Evolutionary conservation across 2,329 filamentous ascomycete species (phyloP).

Genomic region (Botryotinia calthae): DNA sequence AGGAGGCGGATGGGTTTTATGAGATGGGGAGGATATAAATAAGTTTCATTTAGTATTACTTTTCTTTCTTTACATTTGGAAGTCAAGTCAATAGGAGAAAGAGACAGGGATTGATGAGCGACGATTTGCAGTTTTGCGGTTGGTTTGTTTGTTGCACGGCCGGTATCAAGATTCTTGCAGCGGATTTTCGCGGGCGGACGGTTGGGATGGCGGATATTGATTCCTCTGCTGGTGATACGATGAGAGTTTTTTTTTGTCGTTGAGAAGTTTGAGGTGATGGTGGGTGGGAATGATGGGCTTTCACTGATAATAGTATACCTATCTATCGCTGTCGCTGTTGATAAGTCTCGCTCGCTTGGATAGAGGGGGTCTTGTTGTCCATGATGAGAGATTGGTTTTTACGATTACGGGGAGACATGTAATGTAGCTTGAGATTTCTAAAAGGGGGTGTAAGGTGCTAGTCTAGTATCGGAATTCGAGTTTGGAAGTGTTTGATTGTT

Average conservation of each 20-base stretch:
- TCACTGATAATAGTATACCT: background rate
- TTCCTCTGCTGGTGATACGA: too few species aligned
- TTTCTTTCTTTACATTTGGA: too few species aligned
- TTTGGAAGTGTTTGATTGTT: background rate
- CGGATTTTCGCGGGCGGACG: too few species aligned
- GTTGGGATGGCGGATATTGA: too few species aligned
- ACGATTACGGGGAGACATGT: rapidly evolving
- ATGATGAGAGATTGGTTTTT: rapidly evolving
- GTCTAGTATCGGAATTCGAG: background rate
- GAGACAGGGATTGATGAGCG: background rate
- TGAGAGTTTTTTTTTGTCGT: background rate
- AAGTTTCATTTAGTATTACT: too few species aligned
- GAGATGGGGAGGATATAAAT: too few species aligned
- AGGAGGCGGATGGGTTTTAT: too few species aligned
- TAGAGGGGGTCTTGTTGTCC: background rate
- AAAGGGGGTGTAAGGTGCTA: rapidly evolving
- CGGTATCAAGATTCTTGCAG: too few species aligned
- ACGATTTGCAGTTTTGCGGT: background rate
- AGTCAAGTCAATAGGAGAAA: too few species aligned
- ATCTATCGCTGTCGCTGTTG: background rate
- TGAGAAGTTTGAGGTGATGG: background rate
- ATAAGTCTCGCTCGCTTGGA: background rate
- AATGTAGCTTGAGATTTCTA: rapidly evolving
- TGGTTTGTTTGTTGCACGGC: too few species aligned
- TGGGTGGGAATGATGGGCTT: background rate